Evolutionary conservation across 2,329 filamentous ascomycete species (phyloP), one percentile per base, ranked within the genome.

Genomic region (Colletotrichum tropicale): DNA sequence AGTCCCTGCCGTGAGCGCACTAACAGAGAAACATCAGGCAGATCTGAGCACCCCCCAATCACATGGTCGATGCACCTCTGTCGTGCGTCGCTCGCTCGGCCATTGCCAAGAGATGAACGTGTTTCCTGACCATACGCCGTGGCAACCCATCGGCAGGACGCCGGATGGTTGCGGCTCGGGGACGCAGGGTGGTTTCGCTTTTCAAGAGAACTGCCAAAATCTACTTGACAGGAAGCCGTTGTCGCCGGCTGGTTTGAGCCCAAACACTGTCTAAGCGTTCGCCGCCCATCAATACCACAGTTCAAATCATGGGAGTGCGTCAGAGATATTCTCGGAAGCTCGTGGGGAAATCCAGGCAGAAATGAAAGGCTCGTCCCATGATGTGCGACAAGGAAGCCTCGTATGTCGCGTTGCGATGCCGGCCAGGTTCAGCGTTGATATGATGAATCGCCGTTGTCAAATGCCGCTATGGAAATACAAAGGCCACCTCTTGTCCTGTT

Each of bases 231-330:
- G 38, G 15, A 55, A 61, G 56, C 73, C 55, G 21, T 56, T 62
- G 62, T 24, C 62, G 26, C 56, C 32, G 15, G 28, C 21, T 70
- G 66, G 58, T 36, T 65, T 34, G 38, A 67, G 62, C 56, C 73
- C 15, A 34, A 65, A 70, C 74, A 76, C 58, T 60, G 65, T 69
- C 74, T 48, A 76, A 66, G 70, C 70, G 70, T 69, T 76, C 70
- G 26, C 48, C 24, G 12, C 28, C 38, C n/a, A 24, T 24, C 26
- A 48, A 26, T 8, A 16, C 30, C 16, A 21, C 38, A 18, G 15
- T 43, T 28, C 13, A 24, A 28, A 9, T 43, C 21, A n/a, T 4
- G 21, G 2, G 15, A 66, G 38, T 15, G 8, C 28, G 26, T 36
- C 26, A 56, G 36, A 32, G 34, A 61, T 52, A 6, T 30, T 60